phyloP scores from a whole-genome alignment of 140 eudicot species.

The Flaveria floridana region DNA sequence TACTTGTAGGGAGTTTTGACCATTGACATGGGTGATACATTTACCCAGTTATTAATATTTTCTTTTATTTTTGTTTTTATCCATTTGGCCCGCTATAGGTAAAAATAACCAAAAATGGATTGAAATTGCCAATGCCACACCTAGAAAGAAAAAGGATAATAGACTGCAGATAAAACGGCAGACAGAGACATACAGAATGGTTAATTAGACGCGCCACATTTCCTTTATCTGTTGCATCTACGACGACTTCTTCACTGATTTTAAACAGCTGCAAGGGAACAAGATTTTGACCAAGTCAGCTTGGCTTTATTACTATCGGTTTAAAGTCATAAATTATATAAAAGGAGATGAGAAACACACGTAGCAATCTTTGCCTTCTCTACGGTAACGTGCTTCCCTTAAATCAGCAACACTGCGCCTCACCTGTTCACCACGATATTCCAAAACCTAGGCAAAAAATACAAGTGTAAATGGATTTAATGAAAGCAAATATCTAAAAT shows the following conservation, averaged over 20 bases:
- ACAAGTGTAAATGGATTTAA: neutral
- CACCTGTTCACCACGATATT: slow-evolving; percentile 97
- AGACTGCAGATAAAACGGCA: slow-evolving; percentile 9
- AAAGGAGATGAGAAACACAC: slow-evolving; percentile 46
- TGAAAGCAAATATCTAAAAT: neutral
- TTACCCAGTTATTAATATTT: neutral
- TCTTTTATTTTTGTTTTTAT: neutral
- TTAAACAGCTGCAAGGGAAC: slow-evolving; percentile 68
- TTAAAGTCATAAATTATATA: neutral
- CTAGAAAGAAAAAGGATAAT: neutral
- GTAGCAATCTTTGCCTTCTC: slow-evolving; percentile 95
- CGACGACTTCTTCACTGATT: slow-evolving; percentile 95
- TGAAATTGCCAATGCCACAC: neutral
- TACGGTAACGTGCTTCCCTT: slow-evolving; percentile 81
- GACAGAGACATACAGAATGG: slow-evolving; percentile 67
- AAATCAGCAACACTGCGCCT: slow-evolving; percentile 93
- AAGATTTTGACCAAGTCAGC: slow-evolving; percentile 17
- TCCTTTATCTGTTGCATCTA: slow-evolving; percentile 95
- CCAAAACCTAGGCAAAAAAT: slow-evolving; percentile 68
- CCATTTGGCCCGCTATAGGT: neutral
- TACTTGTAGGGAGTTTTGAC: slow-evolving; percentile 6
- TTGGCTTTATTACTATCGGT: neutral
- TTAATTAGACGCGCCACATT: slow-evolving; percentile 89
- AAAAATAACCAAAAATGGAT: neutral
- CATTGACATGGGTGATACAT: neutral